These are phyloP conservation scores for Penicillium sp. DNA, from an alignment of 2,329 filamentous ascomycete species.

Conservation along the genomic window DNA sequence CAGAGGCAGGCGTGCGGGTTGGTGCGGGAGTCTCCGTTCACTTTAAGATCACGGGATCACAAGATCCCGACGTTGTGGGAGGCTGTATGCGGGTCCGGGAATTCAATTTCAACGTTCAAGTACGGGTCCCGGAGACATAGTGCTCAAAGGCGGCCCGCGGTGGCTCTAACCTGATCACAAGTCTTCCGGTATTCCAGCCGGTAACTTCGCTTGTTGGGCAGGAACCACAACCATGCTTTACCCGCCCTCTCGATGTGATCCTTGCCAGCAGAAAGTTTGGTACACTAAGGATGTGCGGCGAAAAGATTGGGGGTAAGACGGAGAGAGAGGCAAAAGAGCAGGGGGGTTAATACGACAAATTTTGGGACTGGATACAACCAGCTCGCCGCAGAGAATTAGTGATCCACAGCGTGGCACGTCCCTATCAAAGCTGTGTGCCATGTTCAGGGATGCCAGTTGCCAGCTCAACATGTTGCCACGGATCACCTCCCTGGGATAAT, in stretches of 20 bases:
- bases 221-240: conserved; percentile 18
- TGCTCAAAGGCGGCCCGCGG: conserved; percentile 9
- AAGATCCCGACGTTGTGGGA: conserved; percentile 37
- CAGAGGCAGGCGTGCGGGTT: conserved; percentile 29
- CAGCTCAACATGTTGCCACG: conserved; percentile 30
- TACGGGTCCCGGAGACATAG: conserved; percentile 6
- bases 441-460: conserved; percentile 28
- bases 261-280: conserved; percentile 28
- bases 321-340: conserved; percentile 23
- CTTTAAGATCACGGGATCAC: conserved; percentile 40
- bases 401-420: conserved; percentile 20
- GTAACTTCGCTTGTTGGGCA: conserved; percentile 25
- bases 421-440: conserved; percentile 23
- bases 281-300: conserved; percentile 22
- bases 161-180: conserved; percentile 3
- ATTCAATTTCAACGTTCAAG: conserved; percentile 42
- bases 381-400: conserved; percentile 16
- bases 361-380: conserved; percentile 16
- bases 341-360: conserved; percentile 28
- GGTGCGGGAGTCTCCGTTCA: conserved; percentile 34
- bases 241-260: conserved; percentile 20
- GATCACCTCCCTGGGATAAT: conserved; percentile 22
- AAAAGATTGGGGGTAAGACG: conserved; percentile 25
- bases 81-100: conserved; percentile 35
- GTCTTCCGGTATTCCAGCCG: conserved; percentile 5